These are phyloP conservation scores for Penicillium sp. DNA, from an alignment of 2,329 filamentous ascomycete species.

Conservation along the genomic window DNA sequence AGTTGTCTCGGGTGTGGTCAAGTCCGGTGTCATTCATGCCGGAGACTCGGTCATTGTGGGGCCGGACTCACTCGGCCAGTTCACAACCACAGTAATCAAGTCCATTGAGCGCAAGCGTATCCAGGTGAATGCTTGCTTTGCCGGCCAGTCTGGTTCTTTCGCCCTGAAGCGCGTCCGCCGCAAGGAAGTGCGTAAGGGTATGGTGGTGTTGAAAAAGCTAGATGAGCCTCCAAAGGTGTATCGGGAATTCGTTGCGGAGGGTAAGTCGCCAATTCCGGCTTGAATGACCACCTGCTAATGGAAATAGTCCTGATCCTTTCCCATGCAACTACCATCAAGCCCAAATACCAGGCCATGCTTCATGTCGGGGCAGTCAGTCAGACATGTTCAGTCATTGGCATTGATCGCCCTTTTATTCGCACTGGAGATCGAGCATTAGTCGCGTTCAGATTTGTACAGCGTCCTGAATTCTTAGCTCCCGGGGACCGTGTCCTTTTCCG, in stretches of 20 bases:
- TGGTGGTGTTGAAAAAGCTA: conserved; percentile 87
- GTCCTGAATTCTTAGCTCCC: conserved; percentile 85
- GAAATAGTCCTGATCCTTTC: conserved; percentile 78
- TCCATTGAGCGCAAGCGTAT: conserved; percentile 95
- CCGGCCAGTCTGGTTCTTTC: conserved; percentile 90
- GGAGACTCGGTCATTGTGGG: conserved; percentile 89
- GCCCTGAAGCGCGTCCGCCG: conserved; percentile 82
- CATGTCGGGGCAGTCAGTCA: conserved; percentile 94
- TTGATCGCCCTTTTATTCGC: conserved; percentile 91
- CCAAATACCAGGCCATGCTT: conserved; percentile 95
- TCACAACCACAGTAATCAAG: conserved; percentile 79
- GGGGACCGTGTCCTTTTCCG: conserved; percentile 90
- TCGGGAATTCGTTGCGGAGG: conserved; percentile 74
- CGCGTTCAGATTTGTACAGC: conserved; percentile 89
- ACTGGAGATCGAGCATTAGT: conserved; percentile 93
- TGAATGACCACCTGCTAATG: conserved; percentile 6
- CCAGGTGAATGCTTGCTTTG: conserved; percentile 78
- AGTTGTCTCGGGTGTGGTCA: conserved; percentile 91
- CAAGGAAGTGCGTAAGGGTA: conserved; percentile 94
- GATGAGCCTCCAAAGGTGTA: conserved; percentile 73
- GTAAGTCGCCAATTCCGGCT: conserved; percentile 39
- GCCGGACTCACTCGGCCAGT: conserved; percentile 86
- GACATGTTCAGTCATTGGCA: conserved; percentile 95
- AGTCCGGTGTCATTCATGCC: conserved; percentile 79
- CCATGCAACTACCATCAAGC: conserved; percentile 95